phyloP scores from a whole-genome alignment of 108 stramenopile genomes.

The Nitzschia sp. region DNA sequence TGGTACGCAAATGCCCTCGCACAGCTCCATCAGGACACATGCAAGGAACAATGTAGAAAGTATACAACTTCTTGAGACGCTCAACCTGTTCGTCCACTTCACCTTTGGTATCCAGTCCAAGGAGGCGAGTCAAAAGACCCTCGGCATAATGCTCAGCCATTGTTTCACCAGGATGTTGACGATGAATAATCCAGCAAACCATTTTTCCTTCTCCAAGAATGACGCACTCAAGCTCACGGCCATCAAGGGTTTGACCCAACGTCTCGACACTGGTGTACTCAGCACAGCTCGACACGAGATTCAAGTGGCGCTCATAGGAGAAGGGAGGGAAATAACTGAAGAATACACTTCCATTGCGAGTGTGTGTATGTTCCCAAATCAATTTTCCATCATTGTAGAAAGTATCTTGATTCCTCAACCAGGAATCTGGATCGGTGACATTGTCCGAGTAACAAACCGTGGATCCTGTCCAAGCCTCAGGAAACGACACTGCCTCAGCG shows the following conservation, averaged over 20 bases:
- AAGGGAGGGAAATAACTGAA: slow-evolving; percentile 80
- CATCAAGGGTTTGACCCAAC: slow-evolving; percentile 65
- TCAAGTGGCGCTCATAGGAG: slow-evolving; percentile 71
- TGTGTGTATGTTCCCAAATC: slow-evolving; percentile 60
- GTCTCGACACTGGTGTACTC: slow-evolving; percentile 46
- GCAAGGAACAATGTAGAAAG: slow-evolving; percentile 84
- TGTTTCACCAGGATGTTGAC: slow-evolving; percentile 81
- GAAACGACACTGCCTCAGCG: slow-evolving; percentile 58
- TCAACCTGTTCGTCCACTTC: slow-evolving; percentile 47
- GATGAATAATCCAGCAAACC: slow-evolving; percentile 78
- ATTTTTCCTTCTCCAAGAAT: slow-evolving; percentile 55
- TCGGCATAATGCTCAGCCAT: slow-evolving; percentile 76
- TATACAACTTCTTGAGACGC: slow-evolving; percentile 51
- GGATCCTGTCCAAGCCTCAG: slow-evolving; percentile 67
- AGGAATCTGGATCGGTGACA: slow-evolving; percentile 52
- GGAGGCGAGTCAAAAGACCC: slow-evolving; percentile 60
- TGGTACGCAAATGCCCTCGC: slow-evolving; percentile 75
- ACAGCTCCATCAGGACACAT: slow-evolving; percentile 85
- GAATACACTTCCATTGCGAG: slow-evolving; percentile 43
- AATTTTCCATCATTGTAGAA: slow-evolving; percentile 61
- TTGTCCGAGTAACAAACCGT: slow-evolving; percentile 63
- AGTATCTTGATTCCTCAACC: slow-evolving; percentile 59
- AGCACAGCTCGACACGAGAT: slow-evolving; percentile 54
- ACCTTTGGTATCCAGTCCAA: slow-evolving; percentile 50
- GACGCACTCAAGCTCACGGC: slow-evolving; percentile 75